A percentile compares a stretch with the other conserved stretches of the same genome.
Evolutionary conservation across 129 eudicot species (phyloP).

Genomic region (Pseudognaphalium luteoalbum): DNA sequence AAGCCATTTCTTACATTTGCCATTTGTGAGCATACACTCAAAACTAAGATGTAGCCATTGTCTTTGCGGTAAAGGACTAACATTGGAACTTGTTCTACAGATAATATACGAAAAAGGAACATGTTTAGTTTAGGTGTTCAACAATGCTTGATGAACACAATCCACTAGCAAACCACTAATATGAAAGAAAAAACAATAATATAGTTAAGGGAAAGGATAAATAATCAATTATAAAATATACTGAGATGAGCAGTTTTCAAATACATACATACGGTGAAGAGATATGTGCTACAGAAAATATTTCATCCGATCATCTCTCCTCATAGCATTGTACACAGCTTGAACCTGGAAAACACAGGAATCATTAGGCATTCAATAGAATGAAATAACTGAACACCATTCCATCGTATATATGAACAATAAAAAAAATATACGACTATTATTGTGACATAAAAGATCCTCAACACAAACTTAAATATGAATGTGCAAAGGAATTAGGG

Average conservation of each 20-base stretch:
- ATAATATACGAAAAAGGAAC: neutral
- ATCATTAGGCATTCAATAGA: neutral
- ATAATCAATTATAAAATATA: neutral
- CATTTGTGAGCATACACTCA: neutral
- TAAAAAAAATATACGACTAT: neutral
- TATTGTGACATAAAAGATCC: neutral
- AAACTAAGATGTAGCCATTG: neutral
- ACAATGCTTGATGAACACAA: neutral
- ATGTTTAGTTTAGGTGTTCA: neutral
- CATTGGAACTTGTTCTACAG: neutral
- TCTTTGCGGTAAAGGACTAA: neutral
- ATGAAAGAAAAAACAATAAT: neutral
- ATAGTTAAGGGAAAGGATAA: neutral
- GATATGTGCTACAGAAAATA: slow-evolving; percentile 56
- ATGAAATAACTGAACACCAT: neutral
- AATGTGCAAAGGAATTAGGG: neutral
- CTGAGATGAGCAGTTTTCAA: neutral
- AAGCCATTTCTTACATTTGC: neutral
- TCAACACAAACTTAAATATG: neutral
- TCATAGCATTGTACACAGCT: slow-evolving; percentile 97
- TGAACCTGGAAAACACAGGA: slow-evolving; percentile 62
- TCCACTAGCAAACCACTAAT: neutral
- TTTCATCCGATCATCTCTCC: slow-evolving; percentile 91
- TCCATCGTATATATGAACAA: neutral
- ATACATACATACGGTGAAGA: neutral